Conservation (phyloP, 1,284 basidiomycete species). For the Xerocomus cyaneibrunnescens region DNA sequence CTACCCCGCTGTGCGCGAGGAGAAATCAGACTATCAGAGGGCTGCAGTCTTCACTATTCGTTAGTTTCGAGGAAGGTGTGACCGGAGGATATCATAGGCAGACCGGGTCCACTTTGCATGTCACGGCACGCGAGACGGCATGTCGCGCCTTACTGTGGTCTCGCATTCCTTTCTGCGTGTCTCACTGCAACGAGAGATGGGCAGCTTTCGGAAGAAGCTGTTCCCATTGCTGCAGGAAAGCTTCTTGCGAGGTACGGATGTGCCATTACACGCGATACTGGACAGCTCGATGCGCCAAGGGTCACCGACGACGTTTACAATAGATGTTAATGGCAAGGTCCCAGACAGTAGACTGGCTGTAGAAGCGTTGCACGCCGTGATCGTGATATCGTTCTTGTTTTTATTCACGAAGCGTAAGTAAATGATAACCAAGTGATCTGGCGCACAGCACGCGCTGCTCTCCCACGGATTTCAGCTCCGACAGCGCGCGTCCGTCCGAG, state of each 20-base stretch:
- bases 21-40: constrained; percentile 7
- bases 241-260: constrained; percentile 1
- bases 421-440: too few relatives aligned
- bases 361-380: background rate
- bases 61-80: constrained; percentile 4
- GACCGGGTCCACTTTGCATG: constrained; percentile 2
- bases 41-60: background rate
- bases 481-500: constrained; percentile 31
- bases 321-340: background rate
- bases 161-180: constrained; percentile 1
- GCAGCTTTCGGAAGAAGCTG: background rate
- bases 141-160: background rate
- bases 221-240: background rate
- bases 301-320: background rate
- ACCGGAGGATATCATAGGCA: background rate
- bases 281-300: background rate
- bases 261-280: background rate
- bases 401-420: too few relatives aligned
- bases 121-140: background rate
- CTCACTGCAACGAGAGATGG: background rate
- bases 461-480: constrained; percentile 29
- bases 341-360: background rate
- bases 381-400: background rate
- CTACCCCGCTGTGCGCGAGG: background rate
- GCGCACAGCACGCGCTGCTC: too few relatives aligned